Evolutionary conservation across 768 basidiomycete species (phyloP), one percentile per base, ranked within the genome.

Genomic region (Tephrocybe sp.): DNA sequence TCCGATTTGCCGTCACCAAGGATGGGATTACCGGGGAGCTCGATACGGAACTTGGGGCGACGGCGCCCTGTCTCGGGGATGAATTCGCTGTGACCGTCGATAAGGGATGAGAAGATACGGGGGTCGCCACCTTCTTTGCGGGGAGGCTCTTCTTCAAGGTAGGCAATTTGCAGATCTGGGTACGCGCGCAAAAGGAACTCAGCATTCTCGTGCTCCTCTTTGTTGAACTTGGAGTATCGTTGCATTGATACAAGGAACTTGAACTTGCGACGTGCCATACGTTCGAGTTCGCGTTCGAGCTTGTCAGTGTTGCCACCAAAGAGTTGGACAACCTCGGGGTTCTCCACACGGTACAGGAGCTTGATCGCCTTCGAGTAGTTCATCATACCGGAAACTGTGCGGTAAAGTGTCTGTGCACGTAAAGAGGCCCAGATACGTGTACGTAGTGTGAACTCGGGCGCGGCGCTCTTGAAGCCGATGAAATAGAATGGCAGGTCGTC

Each of bases 351-450:
- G 69, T 98, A 96, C n/a, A 99, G 81, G 30, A 99, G 75, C 68
- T 99, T 99, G 84, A 99, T 98, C 11, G 97, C 97, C 75, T 99
- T 99, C 58, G 91, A 86, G 69, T 99, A 98, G 74, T 99, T 99
- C 97, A 98, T 98, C 92, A 99, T 98, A 45, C 97, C 97, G 30
- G 97, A 98, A 15, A 99, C 96, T 12, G 97, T 99, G 58, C 97
- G 86, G 67, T 99, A 98, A 17, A 99, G 83, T 1, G 97, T 99
- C 75, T 99, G 97, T 15, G 97, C 97, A 48, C 97, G 92, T 8
- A 99, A 83, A 4, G 96, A 98, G 8, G 97, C 95, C 97, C 97
- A 99, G 63, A 99, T 99, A 66, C 97, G 88, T 7, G 97, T 99
- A 53, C 97, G 93, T 12, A 99, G 81, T 2, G 97, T 99, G 68